Percentiles rank a stretch among this genome's conserved stretches.
phyloP scores from a whole-genome alignment of 23 red algal genomes.

The Gracilariopsis chorda region DNA sequence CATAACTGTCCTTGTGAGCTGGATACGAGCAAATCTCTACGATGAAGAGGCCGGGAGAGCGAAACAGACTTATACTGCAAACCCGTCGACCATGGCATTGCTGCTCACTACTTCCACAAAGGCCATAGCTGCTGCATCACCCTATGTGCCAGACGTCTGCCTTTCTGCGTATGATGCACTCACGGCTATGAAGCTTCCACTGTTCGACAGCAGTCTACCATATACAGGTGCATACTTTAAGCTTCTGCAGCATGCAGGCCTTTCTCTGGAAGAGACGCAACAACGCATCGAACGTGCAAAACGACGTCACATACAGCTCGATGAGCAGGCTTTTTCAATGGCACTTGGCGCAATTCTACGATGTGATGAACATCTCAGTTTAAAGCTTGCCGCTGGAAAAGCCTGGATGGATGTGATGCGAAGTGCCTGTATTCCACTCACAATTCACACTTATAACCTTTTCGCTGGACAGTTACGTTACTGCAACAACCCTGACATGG shows the following conservation, averaged over 20 bases:
- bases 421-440: slow-evolving; percentile 58
- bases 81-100: slow-evolving; percentile 38
- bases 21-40: slow-evolving; percentile 19
- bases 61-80: slow-evolving; percentile 7
- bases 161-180: slow-evolving; percentile 50
- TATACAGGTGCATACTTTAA: slow-evolving; percentile 51
- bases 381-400: slow-evolving; percentile 26
- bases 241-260: slow-evolving; percentile 35
- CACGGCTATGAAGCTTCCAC: slow-evolving; percentile 5
- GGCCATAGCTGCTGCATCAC: slow-evolving; percentile 39
- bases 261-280: slow-evolving; percentile 48
- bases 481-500: slow-evolving; percentile 61
- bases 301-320: slow-evolving; percentile 38
- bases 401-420: slow-evolving; percentile 52
- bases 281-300: slow-evolving; percentile 14
- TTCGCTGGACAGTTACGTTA: slow-evolving; percentile 64
- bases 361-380: slow-evolving; percentile 13
- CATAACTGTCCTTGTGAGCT: slow-evolving; percentile 26
- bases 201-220: slow-evolving; percentile 41
- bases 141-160: background rate
- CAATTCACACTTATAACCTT: slow-evolving; percentile 41
- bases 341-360: slow-evolving; percentile 61
- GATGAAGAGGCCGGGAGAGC: background rate
- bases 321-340: slow-evolving; percentile 66
- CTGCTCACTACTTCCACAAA: slow-evolving; percentile 42